These are phyloP conservation scores for Vanrija pseudolonga DNA, from an alignment of 1,284 basidiomycete genomes.

Conservation along the genomic window DNA sequence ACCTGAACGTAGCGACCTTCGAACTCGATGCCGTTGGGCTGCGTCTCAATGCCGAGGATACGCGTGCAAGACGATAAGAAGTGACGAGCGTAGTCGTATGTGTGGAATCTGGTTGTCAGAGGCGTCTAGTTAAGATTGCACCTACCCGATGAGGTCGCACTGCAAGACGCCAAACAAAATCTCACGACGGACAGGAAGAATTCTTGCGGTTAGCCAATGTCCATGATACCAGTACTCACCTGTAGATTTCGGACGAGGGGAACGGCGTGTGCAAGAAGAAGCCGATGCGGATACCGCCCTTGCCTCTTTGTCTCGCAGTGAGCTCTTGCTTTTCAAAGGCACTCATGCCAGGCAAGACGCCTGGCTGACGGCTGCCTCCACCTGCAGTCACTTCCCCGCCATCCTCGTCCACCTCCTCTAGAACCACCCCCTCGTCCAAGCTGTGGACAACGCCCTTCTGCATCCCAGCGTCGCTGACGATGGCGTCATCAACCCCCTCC, in stretches of 20 bases:
- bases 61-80: slow-evolving; percentile 98
- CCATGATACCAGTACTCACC: slow-evolving; percentile 55
- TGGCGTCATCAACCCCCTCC: slow-evolving; percentile 62
- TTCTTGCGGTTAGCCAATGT: slow-evolving; percentile 54
- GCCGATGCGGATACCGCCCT: slow-evolving; percentile 74
- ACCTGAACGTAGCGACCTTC: slow-evolving; percentile 93
- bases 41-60: slow-evolving; percentile 90
- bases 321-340: slow-evolving; percentile 44
- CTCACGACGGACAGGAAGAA: slow-evolving; percentile 92
- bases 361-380: slow-evolving; percentile 15
- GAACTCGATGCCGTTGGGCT: slow-evolving; percentile 97
- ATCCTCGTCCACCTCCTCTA: slow-evolving; percentile 40
- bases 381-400: slow-evolving; percentile 28
- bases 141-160: slow-evolving; percentile 82
- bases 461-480: slow-evolving; percentile 52
- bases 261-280: slow-evolving; percentile 99
- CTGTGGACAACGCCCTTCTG: slow-evolving; percentile 24
- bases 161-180: slow-evolving; percentile 92
- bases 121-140: background rate
- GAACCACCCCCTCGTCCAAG: slow-evolving; percentile 38
- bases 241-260: slow-evolving; percentile 95
- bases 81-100: slow-evolving; percentile 98
- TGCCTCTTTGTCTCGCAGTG: slow-evolving; percentile 44
- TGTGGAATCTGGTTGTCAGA: slow-evolving; percentile 67
- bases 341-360: slow-evolving; percentile 27